A percentile compares a stretch with the other conserved stretches of the same genome.
Evolutionary conservation across 208 protist species (phyloP).

Genomic region (Acanthamoeba castellanii): DNA sequence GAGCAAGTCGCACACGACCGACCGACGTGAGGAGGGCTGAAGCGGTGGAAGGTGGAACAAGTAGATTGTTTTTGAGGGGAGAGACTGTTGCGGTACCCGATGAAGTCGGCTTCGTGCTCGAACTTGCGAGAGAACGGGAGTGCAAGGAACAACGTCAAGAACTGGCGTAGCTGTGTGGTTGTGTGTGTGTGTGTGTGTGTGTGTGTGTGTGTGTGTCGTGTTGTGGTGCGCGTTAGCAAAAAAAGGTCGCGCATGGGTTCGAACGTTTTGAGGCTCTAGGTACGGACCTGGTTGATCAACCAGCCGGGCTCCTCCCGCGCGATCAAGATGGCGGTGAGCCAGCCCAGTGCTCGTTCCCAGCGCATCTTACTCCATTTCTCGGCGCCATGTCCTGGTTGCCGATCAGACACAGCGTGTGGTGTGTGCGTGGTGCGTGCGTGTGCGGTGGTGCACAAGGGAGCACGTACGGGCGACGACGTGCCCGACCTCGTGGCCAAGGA

Average conservation of each 20-base stretch:
- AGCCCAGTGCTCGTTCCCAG: constrained; percentile 18
- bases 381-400: constrained; percentile 15
- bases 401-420: no score
- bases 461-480: constrained; percentile 66
- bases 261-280: not conserved
- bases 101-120: constrained; percentile 69
- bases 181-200: not conserved
- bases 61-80: not conserved
- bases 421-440: not conserved
- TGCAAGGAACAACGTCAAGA: constrained; percentile 61
- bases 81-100: constrained; percentile 40
- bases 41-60: not conserved
- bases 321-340: constrained; percentile 18
- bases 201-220: no score
- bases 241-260: not conserved
- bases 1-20: not conserved
- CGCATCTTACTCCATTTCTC: constrained; percentile 70
- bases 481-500: constrained; percentile 60
- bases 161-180: no score
- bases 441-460: not conserved
- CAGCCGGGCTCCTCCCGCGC: constrained; percentile 59
- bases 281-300: constrained; percentile 1
- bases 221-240: not conserved
- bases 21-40: not conserved
- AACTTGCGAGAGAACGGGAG: constrained; percentile 55